phyloP scores from a whole-genome alignment of 768 basidiomycete genomes.

The Chalciporus sphaerocephalus region DNA sequence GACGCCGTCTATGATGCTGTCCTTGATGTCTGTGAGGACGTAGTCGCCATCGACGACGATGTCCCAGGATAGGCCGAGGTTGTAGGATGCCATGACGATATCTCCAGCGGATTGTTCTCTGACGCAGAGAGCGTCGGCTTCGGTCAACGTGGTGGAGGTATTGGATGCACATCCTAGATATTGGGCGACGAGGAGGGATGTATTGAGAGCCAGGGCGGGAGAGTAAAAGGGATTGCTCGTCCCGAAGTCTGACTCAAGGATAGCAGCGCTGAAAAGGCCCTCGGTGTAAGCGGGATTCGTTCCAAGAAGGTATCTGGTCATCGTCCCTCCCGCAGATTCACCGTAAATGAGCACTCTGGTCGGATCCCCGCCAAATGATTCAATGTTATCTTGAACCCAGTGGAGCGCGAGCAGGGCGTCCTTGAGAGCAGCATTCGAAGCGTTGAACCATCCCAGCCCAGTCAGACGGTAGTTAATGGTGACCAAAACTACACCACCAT shows the following conservation, averaged over 20 bases:
- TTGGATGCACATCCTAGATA: slow-evolving; percentile 17
- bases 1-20: slow-evolving; percentile 12
- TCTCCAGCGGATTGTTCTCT: slow-evolving; percentile 3
- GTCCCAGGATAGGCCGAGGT: slow-evolving; percentile 10
- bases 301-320: slow-evolving; percentile 15
- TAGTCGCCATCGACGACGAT: slow-evolving; percentile 17
- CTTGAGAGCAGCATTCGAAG: slow-evolving; percentile 24
- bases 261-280: slow-evolving; percentile 18
- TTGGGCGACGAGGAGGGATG: slow-evolving; percentile 14
- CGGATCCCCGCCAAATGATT: slow-evolving; percentile 35
- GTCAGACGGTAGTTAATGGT: slow-evolving; percentile 22
- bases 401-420: slow-evolving; percentile 32
- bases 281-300: slow-evolving; percentile 17
- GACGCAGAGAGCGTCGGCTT: slow-evolving; percentile 4
- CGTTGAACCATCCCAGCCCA: slow-evolving; percentile 24
- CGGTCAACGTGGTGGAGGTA: slow-evolving; percentile 4
- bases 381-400: slow-evolving; percentile 36
- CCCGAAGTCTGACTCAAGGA: slow-evolving; percentile 17
- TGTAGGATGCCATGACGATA: slow-evolving; percentile 3
- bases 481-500: slow-evolving; percentile 23
- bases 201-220: slow-evolving; percentile 6
- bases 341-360: slow-evolving; percentile 18
- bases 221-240: slow-evolving; percentile 13
- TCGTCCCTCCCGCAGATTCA: slow-evolving; percentile 18
- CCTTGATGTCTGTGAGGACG: slow-evolving; percentile 11